Evolutionary conservation across 306 rosid genomes (phyloP).

Genomic region (Prunus armeniaca): DNA sequence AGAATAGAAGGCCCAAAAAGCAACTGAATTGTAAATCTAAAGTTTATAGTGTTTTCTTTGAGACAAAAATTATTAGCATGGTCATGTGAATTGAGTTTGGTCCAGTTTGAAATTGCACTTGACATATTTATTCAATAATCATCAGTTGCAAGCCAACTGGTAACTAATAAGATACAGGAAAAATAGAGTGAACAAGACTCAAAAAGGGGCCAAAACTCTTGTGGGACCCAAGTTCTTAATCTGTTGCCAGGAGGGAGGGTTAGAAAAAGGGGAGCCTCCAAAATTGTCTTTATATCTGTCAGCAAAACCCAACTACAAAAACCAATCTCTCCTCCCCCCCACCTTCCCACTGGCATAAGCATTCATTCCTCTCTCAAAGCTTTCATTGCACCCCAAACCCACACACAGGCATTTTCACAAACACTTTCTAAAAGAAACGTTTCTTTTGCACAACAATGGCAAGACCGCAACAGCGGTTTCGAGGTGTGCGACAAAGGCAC

Average conservation of each 20-base stretch:
- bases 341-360: slow-evolving; percentile 9
- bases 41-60: neutral
- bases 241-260: slow-evolving; percentile 33
- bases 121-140: slow-evolving; percentile 27
- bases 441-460: slow-evolving; percentile 57
- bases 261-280: slow-evolving; percentile 23
- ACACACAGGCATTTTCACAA: slow-evolving; percentile 30
- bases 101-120: slow-evolving; percentile 30
- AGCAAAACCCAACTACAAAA: slow-evolving; percentile 55
- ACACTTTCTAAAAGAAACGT: slow-evolving; percentile 31
- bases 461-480: slow-evolving; percentile 84
- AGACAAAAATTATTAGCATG: slow-evolving; percentile 14
- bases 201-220: neutral
- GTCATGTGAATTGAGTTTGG: slow-evolving; percentile 57
- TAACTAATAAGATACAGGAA: slow-evolving; percentile 22
- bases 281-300: slow-evolving; percentile 9
- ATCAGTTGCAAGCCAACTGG: slow-evolving; percentile 38
- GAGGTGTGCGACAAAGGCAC: slow-evolving; percentile 98
- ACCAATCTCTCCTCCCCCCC: slow-evolving; percentile 30
- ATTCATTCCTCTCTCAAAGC: neutral
- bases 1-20: slow-evolving; percentile 10
- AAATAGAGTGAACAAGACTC: slow-evolving; percentile 5
- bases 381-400: too few relatives aligned
- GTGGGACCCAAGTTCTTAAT: slow-evolving; percentile 57
- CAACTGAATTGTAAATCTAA: slow-evolving; percentile 2